Percentiles rank a stretch among this genome's conserved stretches.
Evolutionary conservation across 495 filamentous ascomycete genomes (phyloP).

Genomic region (Penicillium bovifimosum): DNA sequence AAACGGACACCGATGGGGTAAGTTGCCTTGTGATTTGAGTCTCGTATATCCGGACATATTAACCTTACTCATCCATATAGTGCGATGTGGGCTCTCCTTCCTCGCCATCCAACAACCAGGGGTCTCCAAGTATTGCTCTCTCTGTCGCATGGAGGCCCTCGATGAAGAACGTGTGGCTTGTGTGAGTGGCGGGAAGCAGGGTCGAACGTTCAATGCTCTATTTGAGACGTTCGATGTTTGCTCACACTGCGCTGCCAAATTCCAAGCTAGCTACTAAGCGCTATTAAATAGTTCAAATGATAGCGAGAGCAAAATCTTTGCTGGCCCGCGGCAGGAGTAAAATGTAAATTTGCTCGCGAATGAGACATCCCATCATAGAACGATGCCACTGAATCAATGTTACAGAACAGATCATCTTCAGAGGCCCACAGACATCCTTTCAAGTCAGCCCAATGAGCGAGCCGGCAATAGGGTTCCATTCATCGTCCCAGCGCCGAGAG

Average conservation of each 20-base stretch:
- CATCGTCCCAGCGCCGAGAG: conserved; percentile 79
- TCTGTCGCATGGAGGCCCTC: conserved; percentile 45
- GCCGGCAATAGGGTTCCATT: conserved; percentile 80
- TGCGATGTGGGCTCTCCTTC: conserved; percentile 51
- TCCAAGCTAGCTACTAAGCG: conserved; percentile 18
- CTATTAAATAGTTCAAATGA: not conserved
- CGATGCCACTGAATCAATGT: not conserved
- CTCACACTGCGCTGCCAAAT: conserved; percentile 51
- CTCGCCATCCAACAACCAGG: conserved; percentile 51
- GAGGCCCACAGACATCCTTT: not conserved
- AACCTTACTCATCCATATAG: conserved; percentile 20
- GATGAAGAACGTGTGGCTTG: conserved; percentile 36
- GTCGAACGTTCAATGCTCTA: conserved; percentile 23
- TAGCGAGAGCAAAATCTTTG: not conserved
- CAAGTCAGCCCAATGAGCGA: conserved; percentile 57
- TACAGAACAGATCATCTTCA: not conserved
- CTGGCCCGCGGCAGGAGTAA: not conserved
- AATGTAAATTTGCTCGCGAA: not conserved
- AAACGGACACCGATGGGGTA: conserved; percentile 48
- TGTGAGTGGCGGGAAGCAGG: conserved; percentile 12
- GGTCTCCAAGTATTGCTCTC: conserved; percentile 49
- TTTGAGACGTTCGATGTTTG: conserved; percentile 49
- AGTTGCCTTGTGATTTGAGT: conserved; percentile 1
- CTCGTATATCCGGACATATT: not conserved
- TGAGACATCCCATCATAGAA: not conserved